Base-by-base conservation (phyloP, 2,329 filamentous ascomycete species). In the Aspergillus sojae region DNA sequence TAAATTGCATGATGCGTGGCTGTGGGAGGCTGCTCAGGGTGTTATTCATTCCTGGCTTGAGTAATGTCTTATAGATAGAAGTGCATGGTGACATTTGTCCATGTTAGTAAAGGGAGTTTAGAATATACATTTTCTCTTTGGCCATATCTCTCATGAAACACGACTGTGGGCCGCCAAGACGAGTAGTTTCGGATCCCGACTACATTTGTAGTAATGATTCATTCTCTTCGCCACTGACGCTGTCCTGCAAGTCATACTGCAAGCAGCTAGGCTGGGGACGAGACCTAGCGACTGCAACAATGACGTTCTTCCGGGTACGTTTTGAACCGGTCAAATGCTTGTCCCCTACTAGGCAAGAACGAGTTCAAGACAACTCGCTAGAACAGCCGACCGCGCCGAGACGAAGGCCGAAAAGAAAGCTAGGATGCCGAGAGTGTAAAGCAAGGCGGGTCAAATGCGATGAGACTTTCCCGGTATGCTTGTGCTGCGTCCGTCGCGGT, bases 361-460 rank as follows among this genome's bases (percentile, higher is more conserved):
- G 23, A 48, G 4, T 21, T 3, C 45, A 26, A 16, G 21, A 12
- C 21, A 0, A 12, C 10, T 34, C 32, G 10, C 4, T 1, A 4
- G 12, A 26, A 26, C 10, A 9, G 21, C 23, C 45, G 12, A 26
- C 23, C 45, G 11, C n/a, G 10, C 21, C 45, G 11, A 26, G 45
- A 5, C 23, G 45, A 48, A 26, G 45, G 26, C 12, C 23, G 16
- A 48, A 48, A 48, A 48, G 45, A 12, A 48, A 19, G 28, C 6
- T 28, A 11, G 68, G 68, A 28, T 70, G 67, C 58, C 63, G 61
- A 43, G 57, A 65, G 59, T 70, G 68, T 57, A 66, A 67, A 52
- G 34, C 54, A 36, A 61, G 62, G 16, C 61, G 63, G 16, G 67
- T 70, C 43, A 70, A 70, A 59, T 70, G 68, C 45, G 68, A 70